Evolutionary conservation across 2,329 filamentous ascomycete genomes (phyloP).

Genomic region (Cercospora zeae-maydis): DNA sequence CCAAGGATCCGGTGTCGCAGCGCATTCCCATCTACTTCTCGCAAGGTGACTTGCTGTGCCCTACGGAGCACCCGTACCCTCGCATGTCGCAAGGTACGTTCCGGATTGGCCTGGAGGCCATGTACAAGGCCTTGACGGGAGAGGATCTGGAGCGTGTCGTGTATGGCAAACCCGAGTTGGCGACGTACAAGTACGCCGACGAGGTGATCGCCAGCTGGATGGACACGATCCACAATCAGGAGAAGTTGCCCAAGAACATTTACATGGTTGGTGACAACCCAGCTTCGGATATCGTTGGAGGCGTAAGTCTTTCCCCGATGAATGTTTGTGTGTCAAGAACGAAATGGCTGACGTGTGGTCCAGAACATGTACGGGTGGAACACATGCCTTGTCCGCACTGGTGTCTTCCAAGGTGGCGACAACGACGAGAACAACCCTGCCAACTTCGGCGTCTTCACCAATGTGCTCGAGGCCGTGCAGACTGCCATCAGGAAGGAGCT

Average conservation of each 20-base stretch:
- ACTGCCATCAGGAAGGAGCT: constrained; percentile 65
- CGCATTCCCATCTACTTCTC: constrained; percentile 74
- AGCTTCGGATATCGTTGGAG: constrained; percentile 68
- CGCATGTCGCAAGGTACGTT: constrained; percentile 73
- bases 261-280: constrained; percentile 78
- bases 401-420: constrained; percentile 72
- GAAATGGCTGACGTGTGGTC: constrained; percentile 2
- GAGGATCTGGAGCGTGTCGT: constrained; percentile 70
- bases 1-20: constrained; percentile 62
- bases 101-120: constrained; percentile 69
- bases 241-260: constrained; percentile 64
- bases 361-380: constrained; percentile 77
- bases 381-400: constrained; percentile 72
- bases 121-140: constrained; percentile 68
- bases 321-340: neutral
- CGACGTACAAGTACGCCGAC: constrained; percentile 76
- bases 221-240: constrained; percentile 70
- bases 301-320: constrained; percentile 33
- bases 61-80: constrained; percentile 50
- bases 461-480: constrained; percentile 68
- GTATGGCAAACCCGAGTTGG: constrained; percentile 70
- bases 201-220: constrained; percentile 71
- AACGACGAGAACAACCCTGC: constrained; percentile 75
- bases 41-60: constrained; percentile 63
- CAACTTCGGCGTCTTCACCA: constrained; percentile 71